Evolutionary conservation across 768 basidiomycete genomes (phyloP).

Genomic region (Termitomyces sp.): DNA sequence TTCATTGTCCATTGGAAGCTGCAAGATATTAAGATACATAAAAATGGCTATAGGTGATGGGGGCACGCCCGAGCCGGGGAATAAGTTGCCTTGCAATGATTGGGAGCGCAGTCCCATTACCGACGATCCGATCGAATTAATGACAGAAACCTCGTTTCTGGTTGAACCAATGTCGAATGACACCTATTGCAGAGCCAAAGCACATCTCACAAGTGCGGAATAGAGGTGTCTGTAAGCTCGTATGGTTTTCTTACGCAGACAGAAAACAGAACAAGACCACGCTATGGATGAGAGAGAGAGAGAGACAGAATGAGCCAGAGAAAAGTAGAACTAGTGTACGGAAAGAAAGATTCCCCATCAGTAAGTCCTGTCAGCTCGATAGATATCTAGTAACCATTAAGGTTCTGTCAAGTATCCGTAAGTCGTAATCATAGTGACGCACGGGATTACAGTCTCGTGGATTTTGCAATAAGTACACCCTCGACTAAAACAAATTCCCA

Average conservation of each 20-base stretch:
- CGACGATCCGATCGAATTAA: constrained; percentile 54
- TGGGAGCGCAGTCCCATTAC: constrained; percentile 60
- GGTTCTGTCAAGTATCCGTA: no score
- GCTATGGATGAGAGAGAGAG: no score
- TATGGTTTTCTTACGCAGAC: constrained; percentile 21
- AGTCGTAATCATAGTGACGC: no score
- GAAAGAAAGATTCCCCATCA: no score
- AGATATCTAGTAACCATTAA: no score
- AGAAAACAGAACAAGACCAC: no score
- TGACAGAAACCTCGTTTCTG: constrained; percentile 49
- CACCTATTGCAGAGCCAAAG: constrained; percentile 48
- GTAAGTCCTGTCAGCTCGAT: no score
- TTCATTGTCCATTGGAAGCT: constrained; percentile 74
- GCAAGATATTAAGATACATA: background rate
- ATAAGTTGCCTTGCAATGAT: constrained; percentile 54
- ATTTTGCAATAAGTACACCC: constrained; percentile 44
- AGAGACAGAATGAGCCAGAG: no score
- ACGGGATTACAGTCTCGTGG: no score
- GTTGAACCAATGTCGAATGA: constrained; percentile 66
- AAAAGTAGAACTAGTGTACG: no score
- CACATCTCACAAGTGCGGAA: constrained; percentile 19
- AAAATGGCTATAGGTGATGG: background rate
- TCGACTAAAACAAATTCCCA: constrained; percentile 70
- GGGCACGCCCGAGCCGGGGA: constrained; percentile 43
- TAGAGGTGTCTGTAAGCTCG: constrained; percentile 21